Conservation (phyloP, 805 yeast species). For the Wickerhamomyces ciferrii region DNA sequence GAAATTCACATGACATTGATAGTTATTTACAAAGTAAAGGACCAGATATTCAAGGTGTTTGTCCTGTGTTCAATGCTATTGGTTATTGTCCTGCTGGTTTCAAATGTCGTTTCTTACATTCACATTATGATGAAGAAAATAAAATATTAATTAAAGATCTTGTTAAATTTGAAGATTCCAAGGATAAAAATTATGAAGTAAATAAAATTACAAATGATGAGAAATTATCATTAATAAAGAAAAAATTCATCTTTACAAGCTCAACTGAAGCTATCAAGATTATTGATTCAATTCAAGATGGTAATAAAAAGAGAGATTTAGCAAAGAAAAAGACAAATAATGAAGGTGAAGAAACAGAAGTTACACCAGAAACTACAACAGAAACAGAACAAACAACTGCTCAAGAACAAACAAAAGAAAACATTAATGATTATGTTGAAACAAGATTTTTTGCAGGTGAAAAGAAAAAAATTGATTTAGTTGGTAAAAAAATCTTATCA, state of each 20-base stretch:
- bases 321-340: conserved; percentile 28
- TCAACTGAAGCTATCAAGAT: conserved; percentile 57
- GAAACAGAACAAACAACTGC: conserved; percentile 23
- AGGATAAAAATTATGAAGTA: conserved; percentile 45
- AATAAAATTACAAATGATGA: conserved; percentile 50
- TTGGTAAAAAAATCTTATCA: conserved; percentile 79
- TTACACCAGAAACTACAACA: conserved; percentile 13
- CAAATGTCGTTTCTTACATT: conserved; percentile 85
- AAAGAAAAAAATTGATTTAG: conserved; percentile 67
- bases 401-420: conserved; percentile 26
- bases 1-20: conserved; percentile 69
- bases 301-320: conserved; percentile 29
- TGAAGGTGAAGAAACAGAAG: conserved; percentile 12
- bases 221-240: conserved; percentile 35
- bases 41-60: conserved; percentile 64
- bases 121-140: conserved; percentile 54
- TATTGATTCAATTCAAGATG: conserved; percentile 51
- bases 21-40: conserved; percentile 62
- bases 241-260: conserved; percentile 50
- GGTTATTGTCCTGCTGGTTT: conserved; percentile 93
- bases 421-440: conserved; percentile 57
- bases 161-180: conserved; percentile 29
- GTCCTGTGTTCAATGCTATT: conserved; percentile 78
- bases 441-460: conserved; percentile 75
- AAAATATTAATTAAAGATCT: conserved; percentile 39